Evolutionary conservation across 1,284 basidiomycete genomes (phyloP), one percentile per base, ranked within the genome.

Genomic region (Austropuccinia psidii): DNA sequence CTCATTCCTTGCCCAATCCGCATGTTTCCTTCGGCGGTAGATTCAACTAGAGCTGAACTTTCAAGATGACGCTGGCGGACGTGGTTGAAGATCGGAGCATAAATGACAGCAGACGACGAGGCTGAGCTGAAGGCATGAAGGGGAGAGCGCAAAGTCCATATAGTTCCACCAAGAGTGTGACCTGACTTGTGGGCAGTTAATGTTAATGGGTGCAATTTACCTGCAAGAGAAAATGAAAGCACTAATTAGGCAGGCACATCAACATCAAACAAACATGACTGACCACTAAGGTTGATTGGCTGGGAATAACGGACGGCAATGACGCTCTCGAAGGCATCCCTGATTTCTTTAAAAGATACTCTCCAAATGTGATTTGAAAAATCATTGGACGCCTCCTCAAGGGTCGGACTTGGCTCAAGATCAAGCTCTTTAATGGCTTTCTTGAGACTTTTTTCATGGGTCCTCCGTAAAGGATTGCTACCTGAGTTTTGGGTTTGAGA

Each of bases 131-230:
- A 54, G 4, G 68, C 76, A 45, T 76, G 76, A 7, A 79, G 78
- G 1, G 96, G 94, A 0, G 93, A 97, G 45, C 96, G 89, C 75
- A 99, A 90, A 81, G 98, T 98, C 94, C 94, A 98, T 76, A 99
- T 90, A 1, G 94, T 93, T 61, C 95, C 96, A 77, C 96, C 96
- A 21, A 99, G 86, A 0, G 92, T 91, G 81, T 98, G 94, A 0
- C 96, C 96, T 13, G 93, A 91, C 76, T 91, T 90, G 83, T 96
- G 97, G 0, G 96, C 94, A 19, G 94, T 96, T 75, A 99, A 89
- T 0, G 95, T 95, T 76, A 98, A 84, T 66, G 91, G 90, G 79
- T 92, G 90, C 77, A 89, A 90, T 82, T 91, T 91, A 58, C 90
- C 91, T 91, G 79, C 43, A 69, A 27, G 58, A 24, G n/a, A 24